phyloP scores from a whole-genome alignment of 768 basidiomycete species.

The Phanerodontia chrysosporium region DNA sequence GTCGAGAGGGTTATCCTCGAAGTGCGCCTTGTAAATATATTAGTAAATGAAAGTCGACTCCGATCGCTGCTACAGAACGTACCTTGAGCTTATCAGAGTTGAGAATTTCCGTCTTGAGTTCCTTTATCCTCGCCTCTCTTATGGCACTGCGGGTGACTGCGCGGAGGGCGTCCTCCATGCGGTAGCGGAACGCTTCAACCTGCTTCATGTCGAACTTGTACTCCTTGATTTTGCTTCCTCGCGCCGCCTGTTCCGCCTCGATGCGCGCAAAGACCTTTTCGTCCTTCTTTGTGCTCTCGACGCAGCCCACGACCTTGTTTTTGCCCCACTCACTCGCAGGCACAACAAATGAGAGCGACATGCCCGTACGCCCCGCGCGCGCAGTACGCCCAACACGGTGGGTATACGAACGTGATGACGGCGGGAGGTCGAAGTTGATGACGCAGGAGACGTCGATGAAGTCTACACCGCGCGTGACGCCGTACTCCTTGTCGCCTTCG shows the following conservation, averaged over 20 bases:
- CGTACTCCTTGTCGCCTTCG: conserved; percentile 70
- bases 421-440: conserved; percentile 96
- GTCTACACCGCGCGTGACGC: conserved; percentile 93
- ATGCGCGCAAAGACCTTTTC: conserved; percentile 76
- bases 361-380: conserved; percentile 89
- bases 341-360: conserved; percentile 87
- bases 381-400: conserved; percentile 97
- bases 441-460: conserved; percentile 97
- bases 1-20: conserved; percentile 94
- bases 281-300: conserved; percentile 70
- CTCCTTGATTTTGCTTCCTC: conserved; percentile 65
- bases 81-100: conserved; percentile 98
- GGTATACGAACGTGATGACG: conserved; percentile 81
- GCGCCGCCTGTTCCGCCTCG: conserved; percentile 64
- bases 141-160: conserved; percentile 84
- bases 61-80: neutral
- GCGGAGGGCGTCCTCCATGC: conserved; percentile 94
- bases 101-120: conserved; percentile 87
- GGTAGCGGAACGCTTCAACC: conserved; percentile 95
- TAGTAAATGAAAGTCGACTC: neutral
- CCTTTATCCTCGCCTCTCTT: conserved; percentile 89
- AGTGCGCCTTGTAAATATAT: conserved; percentile 71
- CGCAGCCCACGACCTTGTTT: conserved; percentile 65
- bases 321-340: conserved; percentile 64
- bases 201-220: conserved; percentile 94